Conservation (phyloP, 306 rosid species). For the Castanea sativa region DNA sequence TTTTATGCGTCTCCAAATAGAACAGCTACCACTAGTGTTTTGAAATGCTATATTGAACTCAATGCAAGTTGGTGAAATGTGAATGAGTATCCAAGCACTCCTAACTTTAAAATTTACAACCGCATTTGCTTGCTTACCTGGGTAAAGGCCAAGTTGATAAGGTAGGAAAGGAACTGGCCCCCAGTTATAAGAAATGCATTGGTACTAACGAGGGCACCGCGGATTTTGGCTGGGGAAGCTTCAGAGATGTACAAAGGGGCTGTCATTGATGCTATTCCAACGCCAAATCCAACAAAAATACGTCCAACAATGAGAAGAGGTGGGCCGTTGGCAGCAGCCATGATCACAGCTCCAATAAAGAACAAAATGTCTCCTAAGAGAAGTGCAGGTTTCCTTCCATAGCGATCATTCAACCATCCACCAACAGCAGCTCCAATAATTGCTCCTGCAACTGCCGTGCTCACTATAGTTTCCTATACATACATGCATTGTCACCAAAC, state of each 20-base stretch:
- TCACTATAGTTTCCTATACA: conserved; percentile 57
- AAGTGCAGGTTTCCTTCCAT: conserved; percentile 45
- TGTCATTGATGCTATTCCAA: conserved; percentile 76
- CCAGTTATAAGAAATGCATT: conserved; percentile 67
- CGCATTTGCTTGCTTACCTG: conserved; percentile 17
- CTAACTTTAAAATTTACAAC: background rate
- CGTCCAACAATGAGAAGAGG: conserved; percentile 44
- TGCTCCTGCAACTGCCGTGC: conserved; percentile 64
- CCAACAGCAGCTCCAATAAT: conserved; percentile 63
- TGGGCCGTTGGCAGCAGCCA: conserved; percentile 44
- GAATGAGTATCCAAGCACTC: background rate
- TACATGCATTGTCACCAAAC: background rate
- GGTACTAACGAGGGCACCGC: conserved; percentile 66
- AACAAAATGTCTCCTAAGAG: conserved; percentile 44
- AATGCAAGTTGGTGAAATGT: background rate
- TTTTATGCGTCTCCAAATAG: background rate
- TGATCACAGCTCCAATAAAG: conserved; percentile 44
- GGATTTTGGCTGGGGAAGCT: conserved; percentile 56
- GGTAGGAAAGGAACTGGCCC: conserved; percentile 66
- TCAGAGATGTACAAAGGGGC: conserved; percentile 63
- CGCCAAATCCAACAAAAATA: conserved; percentile 58
- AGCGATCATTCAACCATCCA: conserved; percentile 57
- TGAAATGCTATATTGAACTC: background rate
- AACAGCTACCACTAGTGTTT: background rate
- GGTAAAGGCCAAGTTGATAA: conserved; percentile 65